These are phyloP conservation scores for Chrysoporthe deuterocubensis DNA, from an alignment of 2,329 filamentous ascomycete species.

Conservation along the genomic window DNA sequence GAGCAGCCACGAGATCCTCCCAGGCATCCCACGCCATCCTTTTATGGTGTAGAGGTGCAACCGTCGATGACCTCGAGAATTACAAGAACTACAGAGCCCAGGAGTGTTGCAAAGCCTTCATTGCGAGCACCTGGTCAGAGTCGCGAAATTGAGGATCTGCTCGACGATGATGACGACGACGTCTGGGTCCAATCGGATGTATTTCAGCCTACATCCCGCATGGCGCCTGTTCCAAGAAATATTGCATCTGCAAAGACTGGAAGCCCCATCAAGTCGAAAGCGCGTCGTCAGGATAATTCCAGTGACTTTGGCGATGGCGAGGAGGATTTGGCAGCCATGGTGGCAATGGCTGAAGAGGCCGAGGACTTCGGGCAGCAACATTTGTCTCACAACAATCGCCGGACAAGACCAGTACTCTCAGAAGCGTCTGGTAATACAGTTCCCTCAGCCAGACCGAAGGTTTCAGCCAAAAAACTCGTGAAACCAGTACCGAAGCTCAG, in stretches of 20 bases:
- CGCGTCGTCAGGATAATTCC: constrained; percentile 33
- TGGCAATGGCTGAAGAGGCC: constrained; percentile 56
- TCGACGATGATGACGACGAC: constrained; percentile 34
- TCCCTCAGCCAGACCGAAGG: constrained; percentile 39
- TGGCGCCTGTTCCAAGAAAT: constrained; percentile 7
- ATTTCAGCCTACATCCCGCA: constrained; percentile 10
- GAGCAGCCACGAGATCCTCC: constrained; percentile 23
- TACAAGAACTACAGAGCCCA: neutral
- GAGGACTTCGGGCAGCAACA: constrained; percentile 53
- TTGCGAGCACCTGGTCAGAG: constrained; percentile 14
- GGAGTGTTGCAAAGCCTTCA: constrained; percentile 7
- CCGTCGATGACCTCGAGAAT: constrained; percentile 13
- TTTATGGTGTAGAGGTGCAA: constrained; percentile 28
- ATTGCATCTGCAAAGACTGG: constrained; percentile 28
- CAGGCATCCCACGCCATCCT: constrained; percentile 24
- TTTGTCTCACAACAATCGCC: constrained; percentile 34
- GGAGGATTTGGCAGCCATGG: constrained; percentile 52
- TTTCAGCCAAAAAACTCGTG: constrained; percentile 36
- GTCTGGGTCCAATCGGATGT: constrained; percentile 21
- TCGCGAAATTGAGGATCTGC: constrained; percentile 29
- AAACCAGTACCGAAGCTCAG: constrained; percentile 38
- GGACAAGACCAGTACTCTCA: constrained; percentile 45
- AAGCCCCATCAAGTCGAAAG: constrained; percentile 29
- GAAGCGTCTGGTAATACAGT: constrained; percentile 54
- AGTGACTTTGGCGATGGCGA: constrained; percentile 43